Evolutionary conservation across 148 eudicot genomes (phyloP), one percentile per base, ranked within the genome.

Genomic region (Silene latifolia): DNA sequence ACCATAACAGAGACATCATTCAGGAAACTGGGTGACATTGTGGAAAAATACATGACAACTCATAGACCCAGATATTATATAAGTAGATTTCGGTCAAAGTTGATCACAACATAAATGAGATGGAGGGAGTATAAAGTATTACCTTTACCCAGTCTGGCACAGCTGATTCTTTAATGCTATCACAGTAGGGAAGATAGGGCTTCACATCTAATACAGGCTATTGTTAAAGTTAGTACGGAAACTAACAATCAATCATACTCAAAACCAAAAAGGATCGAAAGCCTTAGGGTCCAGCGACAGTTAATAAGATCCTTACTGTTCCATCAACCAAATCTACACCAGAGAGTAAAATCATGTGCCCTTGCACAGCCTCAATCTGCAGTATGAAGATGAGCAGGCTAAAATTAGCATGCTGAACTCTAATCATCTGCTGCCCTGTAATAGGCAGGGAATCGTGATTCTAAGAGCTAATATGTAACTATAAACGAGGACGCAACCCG

Each of bases 301-400:
- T 66, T 14, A 72, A 58, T 27, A 35, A 35, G 70, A 68, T 54
- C 79, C 93, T 84, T 83, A 91, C 98, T n/a, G 98, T 95, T 83
- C 98, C 98, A 80, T 95, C 96, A 81, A 95, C 98, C 83, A 95
- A 86, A 84, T 95, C 98, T 63, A 88, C 90, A 72, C 98, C 98
- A 67, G 98, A 95, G 62, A 95, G 87, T 77, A 89, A 82, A 77
- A 95, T 82, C 83, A 39, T 86, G 81, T 85, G 76, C 61, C 85
- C 91, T 66, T 84, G 79, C 19, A 95, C 90, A 10, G 89, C 95
- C 79, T 90, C 98, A 74, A 94, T 82, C 98, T 94, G 81, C 47
- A 74, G 42, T n/a, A 46, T 7, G 67, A 11, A 79, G 80, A 75
- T 18, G n/a, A 44, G 35, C 14, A 27, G 61, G 64, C 51, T 15